Conservation (phyloP, 1,284 basidiomycete genomes). For the Tranzscheliella williamsii region DNA sequence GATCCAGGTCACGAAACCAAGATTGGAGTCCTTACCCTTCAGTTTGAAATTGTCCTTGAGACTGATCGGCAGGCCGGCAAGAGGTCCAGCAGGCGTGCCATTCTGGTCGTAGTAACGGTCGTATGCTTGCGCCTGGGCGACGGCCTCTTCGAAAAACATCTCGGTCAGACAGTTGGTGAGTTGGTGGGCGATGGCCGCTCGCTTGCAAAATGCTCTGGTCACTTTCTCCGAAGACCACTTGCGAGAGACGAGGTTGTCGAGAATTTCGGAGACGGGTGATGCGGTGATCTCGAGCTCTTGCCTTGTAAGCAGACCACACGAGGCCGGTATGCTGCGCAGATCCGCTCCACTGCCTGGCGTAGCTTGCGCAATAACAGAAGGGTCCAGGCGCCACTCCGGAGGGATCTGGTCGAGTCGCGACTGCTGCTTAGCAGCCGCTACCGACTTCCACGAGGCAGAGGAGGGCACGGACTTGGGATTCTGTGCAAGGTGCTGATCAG, state of each 20-base stretch:
- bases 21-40: slow-evolving; percentile 25
- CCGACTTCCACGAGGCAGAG: slow-evolving; percentile 16
- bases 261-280: slow-evolving; percentile 6
- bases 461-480: slow-evolving; percentile 1
- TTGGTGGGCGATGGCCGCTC: slow-evolving; percentile 42
- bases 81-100: slow-evolving; percentile 11
- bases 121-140: slow-evolving; percentile 11
- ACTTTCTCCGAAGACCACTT: slow-evolving; percentile 25
- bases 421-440: slow-evolving; percentile 23
- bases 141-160: slow-evolving; percentile 32
- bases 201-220: slow-evolving; percentile 39
- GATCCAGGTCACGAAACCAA: slow-evolving; percentile 38
- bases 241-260: slow-evolving; percentile 9
- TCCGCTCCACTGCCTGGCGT: slow-evolving; percentile 10
- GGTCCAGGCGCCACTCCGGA: slow-evolving; percentile 14
- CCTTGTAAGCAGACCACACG: slow-evolving; percentile 16
- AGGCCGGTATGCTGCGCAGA: slow-evolving; percentile 20
- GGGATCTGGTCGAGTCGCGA: slow-evolving; percentile 20
- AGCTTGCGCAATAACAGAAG: slow-evolving; percentile 4
- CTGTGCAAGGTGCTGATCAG: no score
- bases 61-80: slow-evolving; percentile 28
- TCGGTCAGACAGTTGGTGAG: slow-evolving; percentile 41
- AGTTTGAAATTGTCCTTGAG: slow-evolving; percentile 42
- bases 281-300: slow-evolving; percentile 30
- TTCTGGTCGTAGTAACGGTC: slow-evolving; percentile 8